Evolutionary conservation across 768 basidiomycete species (phyloP).

Genomic region (Hypholoma fasciculare): DNA sequence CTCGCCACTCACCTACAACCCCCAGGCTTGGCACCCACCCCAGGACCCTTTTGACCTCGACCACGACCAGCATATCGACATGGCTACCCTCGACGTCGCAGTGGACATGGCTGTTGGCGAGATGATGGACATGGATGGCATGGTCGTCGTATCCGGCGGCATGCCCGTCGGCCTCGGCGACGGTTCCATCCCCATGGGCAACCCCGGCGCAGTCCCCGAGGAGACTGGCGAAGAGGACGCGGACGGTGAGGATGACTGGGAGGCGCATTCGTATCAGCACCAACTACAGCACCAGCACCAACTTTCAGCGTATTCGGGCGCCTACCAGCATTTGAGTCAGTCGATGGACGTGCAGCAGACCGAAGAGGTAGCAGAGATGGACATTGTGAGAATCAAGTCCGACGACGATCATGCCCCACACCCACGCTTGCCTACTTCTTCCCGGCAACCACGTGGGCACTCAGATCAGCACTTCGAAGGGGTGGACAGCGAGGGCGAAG

Average conservation of each 20-base stretch:
- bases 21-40: slow-evolving; percentile 4
- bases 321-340: neutral
- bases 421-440: neutral
- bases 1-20: slow-evolving; percentile 16
- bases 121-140: slow-evolving; percentile 18
- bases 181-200: slow-evolving; percentile 8
- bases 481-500: neutral
- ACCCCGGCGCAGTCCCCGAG: neutral
- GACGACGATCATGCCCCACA: neutral
- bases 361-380: slow-evolving; percentile 5
- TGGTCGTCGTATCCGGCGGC: slow-evolving; percentile 14
- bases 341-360: neutral
- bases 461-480: neutral
- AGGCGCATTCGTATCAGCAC: slow-evolving; percentile 14
- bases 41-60: slow-evolving; percentile 8
- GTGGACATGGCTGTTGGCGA: slow-evolving; percentile 12
- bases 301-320: neutral
- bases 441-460: neutral
- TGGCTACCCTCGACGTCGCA: slow-evolving; percentile 13
- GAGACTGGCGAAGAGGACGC: slow-evolving; percentile 15
- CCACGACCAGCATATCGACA: neutral
- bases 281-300: slow-evolving; percentile 11
- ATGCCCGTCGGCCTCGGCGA: slow-evolving; percentile 14
- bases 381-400: neutral
- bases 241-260: slow-evolving; percentile 22